Base-by-base conservation (phyloP, 192 early-diverging fungal genomes). In the Coemansia aciculifera region DNA sequence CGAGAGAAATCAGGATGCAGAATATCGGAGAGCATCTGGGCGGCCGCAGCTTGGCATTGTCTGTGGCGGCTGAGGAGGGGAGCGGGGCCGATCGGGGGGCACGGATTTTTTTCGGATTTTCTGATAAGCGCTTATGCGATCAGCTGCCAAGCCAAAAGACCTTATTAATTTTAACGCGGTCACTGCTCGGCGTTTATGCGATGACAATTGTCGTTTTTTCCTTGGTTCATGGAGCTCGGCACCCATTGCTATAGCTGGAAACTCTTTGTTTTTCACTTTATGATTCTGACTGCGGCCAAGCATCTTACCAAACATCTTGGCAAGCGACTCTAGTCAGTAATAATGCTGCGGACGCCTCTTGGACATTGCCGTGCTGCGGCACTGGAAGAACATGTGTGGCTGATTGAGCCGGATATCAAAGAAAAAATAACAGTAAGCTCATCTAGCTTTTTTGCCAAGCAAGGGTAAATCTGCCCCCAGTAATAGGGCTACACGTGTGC, bases 41-140 rank as follows among this genome's bases (percentile, higher is more conserved):
- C 2, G n/a, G n/a, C 46, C 46, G n/a, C 46, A 48, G 46, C 46
- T 48, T 48, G 46, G 46, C 46, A 48, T n/a, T 48, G 46, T 48
- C 43, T 44, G 43, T 48, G 46, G 46, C 19, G n/a, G 43, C 43
- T 6, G 17, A 44, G 5, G 43, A n/a, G 44, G n/a, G 44, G 46
- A 34, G 46, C 46, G 46, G 46, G 19, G 46, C 46, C 46, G 46
- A 46, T 17, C n/a, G 46, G 44, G 44, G 44, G 46, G 43, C 4
- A 46, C 46, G 46, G 46, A 21, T 9, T 48, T 48, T 48, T 9
- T 8, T 48, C 46, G 19, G 46, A 48, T 34, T 19, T n/a, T 21
- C 44, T 48, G 44, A 21, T 21, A 48, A 8, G 44, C 19, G 44
- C 44, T 48, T 48, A 21, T 48, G 44, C n/a, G 44, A 48, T 48